Conservation (phyloP, 306 rosid species). For the Casuarina equisetifolia region DNA sequence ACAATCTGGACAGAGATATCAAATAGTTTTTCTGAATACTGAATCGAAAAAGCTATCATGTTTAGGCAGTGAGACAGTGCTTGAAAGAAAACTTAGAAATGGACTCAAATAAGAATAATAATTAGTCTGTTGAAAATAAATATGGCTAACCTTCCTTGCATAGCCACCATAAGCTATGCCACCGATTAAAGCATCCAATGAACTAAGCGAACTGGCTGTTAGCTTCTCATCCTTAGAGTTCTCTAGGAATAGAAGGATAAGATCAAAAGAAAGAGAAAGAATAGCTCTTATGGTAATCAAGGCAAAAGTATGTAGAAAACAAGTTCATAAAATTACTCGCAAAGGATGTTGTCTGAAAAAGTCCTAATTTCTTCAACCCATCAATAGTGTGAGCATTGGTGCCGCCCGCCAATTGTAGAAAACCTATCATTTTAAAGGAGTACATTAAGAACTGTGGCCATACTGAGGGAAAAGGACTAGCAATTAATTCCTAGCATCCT, state of each 20-base stretch:
- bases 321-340: constrained; percentile 29
- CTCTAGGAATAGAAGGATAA: constrained; percentile 27
- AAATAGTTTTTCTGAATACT: not conserved
- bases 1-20: constrained; percentile 53
- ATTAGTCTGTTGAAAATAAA: not conserved
- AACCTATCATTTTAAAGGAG: constrained; percentile 48
- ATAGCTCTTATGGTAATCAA: not conserved
- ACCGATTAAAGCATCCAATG: constrained; percentile 47
- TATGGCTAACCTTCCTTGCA: constrained; percentile 73
- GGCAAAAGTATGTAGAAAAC: not conserved
- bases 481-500: constrained; percentile 2
- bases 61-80: not conserved
- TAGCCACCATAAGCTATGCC: constrained; percentile 96
- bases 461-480: not conserved
- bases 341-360: constrained; percentile 49
- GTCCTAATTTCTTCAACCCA: constrained; percentile 66
- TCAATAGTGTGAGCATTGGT: constrained; percentile 85
- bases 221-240: constrained; percentile 32
- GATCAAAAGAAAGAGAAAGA: not conserved
- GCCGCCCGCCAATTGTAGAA: constrained; percentile 95
- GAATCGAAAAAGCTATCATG: not conserved
- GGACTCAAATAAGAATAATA: not conserved
- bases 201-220: constrained; percentile 24
- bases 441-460: constrained; percentile 6
- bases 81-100: constrained; percentile 11